Base-by-base conservation (phyloP, 768 basidiomycete genomes). In the Trametes cubensis region DNA sequence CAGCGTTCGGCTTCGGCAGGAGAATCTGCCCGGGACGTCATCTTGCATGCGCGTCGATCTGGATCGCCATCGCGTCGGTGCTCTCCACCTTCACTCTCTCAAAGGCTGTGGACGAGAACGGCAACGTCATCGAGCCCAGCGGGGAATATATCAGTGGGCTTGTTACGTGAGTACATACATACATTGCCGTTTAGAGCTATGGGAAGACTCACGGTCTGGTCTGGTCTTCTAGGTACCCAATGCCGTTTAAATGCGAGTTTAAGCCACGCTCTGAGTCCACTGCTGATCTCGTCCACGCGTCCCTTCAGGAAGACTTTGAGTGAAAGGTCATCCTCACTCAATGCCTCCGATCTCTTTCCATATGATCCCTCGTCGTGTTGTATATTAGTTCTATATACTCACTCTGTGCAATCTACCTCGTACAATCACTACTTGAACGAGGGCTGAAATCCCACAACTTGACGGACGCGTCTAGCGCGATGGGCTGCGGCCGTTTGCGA, bases 1-100 rank as follows among this genome's bases (percentile, higher is more conserved):
- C 64, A 3, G 62, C 64, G 21, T 68, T 68, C 55, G 67, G 67
- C 23, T 66, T 63, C 42, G 67, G 67, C 3, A 57, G 67, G 62
- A 65, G 73, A 26, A 66, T 70, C 21, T 74, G 73, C 59, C 71
- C 73, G 14, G 73, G 73, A 14, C 61, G 67, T 46, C 61, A 71
- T 47, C 42, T 74, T 2, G 72, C 72, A 1, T 51, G 56, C 38
- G 58, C 64, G 14, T 66, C 66, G n/a, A 56, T 72, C 4, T 74
- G 60, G 63, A 67, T 71, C 30, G 64, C 67, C 18, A 66, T 71
- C 39, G 67, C 69, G 5, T 70, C 64, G 21, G 48, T 71, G 13
- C 58, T 75, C n/a, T 56, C 68, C 11, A 60, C 67, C 1, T 73
- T 74, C 59, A 56, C 67, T 28, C 61, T 75, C 18, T 44, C 48